Conservation (phyloP, 2,329 filamentous ascomycete genomes). For the Sarocladium kiliense region DNA sequence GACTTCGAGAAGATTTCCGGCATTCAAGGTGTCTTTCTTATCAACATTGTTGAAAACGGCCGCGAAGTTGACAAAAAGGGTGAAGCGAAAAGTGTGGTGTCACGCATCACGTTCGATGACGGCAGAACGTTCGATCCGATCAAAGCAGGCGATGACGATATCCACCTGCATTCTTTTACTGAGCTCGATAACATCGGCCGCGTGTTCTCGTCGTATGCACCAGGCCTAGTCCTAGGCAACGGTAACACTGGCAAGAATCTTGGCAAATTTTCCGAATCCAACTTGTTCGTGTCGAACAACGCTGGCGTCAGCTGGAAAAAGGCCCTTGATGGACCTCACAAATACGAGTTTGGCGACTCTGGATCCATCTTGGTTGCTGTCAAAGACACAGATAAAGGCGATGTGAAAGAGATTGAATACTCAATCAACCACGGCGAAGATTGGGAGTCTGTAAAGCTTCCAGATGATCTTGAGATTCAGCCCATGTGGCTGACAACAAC, state of each 20-base stretch:
- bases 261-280: slow-evolving; percentile 64
- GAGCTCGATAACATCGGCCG: slow-evolving; percentile 75
- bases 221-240: slow-evolving; percentile 88
- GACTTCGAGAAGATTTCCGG: slow-evolving; percentile 93
- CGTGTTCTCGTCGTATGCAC: slow-evolving; percentile 89
- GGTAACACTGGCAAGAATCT: slow-evolving; percentile 82
- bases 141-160: slow-evolving; percentile 58
- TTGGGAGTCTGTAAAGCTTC: slow-evolving; percentile 70
- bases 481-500: slow-evolving; percentile 79
- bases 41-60: slow-evolving; percentile 86
- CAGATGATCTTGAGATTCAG: slow-evolving; percentile 59
- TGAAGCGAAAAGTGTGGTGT: slow-evolving; percentile 63
- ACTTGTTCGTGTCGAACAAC: slow-evolving; percentile 85
- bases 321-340: slow-evolving; percentile 74
- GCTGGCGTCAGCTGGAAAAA: slow-evolving; percentile 81
- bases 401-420: slow-evolving; percentile 58
- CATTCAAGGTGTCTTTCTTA: slow-evolving; percentile 86
- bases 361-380: slow-evolving; percentile 85
- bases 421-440: slow-evolving; percentile 85
- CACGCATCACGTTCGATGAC: slow-evolving; percentile 91
- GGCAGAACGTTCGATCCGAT: slow-evolving; percentile 77
- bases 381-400: slow-evolving; percentile 62
- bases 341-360: slow-evolving; percentile 94
- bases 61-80: slow-evolving; percentile 59
- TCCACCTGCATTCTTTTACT: slow-evolving; percentile 92